Evolutionary conservation across 2,329 filamentous ascomycete genomes (phyloP), one percentile per base, ranked within the genome.

Genomic region (Chrysoporthe cubensis): DNA sequence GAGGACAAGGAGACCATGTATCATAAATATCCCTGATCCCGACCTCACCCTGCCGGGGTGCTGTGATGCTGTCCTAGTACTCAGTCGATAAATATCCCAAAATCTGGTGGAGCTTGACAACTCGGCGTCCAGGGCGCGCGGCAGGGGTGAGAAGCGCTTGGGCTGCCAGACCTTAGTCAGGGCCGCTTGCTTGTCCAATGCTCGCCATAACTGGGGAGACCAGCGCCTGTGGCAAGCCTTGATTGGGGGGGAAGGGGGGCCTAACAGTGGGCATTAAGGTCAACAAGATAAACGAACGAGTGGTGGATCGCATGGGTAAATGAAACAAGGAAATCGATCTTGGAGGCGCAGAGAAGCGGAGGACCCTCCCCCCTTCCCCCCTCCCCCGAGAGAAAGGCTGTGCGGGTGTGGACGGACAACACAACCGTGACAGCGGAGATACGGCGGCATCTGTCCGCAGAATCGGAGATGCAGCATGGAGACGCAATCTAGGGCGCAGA

Each of bases 181-280:
- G 9, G 37, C 37, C 5, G 37, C 6, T 40, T 40, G 21, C 21
- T 21, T 54, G 50, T 21, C 50, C 50, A 54, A 54, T 32, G 26
- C 50, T 16, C 50, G 21, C 11, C 7, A 14, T 32, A 34, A 13
- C 50, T 34, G 18, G 21, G 54, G 68, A 52, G 52, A 57, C n/a
- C 57, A 59, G 59, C 50, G 46, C 37, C 56, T 72, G 71, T 73
- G 72, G 72, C 71, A 64, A 52, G 65, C 62, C 70, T 59, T 72
- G 69, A 72, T 72, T 71, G 71, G 72, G 71, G 26, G 26, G 26
- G 0, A 26, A 2, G 26, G 26, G 26, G 71, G 69, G 11, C 50
- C 32, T 21, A 32, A 70, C 65, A 66, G 42, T 18, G 46, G 63
- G 58, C 66, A 32, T 13, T 6, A 13, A 7, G 66, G 69, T 54